phyloP scores from a whole-genome alignment of 192 early-diverging fungal genomes.

The Coemansia sp. region DNA sequence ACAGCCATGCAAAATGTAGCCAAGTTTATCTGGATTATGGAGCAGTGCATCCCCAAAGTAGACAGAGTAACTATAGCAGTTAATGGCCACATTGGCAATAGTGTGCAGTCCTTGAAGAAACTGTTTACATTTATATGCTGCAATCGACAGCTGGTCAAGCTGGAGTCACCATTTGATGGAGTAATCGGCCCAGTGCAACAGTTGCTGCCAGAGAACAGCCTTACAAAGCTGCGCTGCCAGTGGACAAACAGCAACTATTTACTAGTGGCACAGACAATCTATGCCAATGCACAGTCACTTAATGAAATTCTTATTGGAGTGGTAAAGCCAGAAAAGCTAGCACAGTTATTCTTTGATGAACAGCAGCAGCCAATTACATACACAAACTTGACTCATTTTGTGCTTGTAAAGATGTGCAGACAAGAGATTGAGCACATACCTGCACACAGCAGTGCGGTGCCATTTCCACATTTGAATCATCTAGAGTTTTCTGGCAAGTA shows the following conservation, averaged over 20 bases:
- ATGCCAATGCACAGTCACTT: not conserved
- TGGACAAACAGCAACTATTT: not conserved
- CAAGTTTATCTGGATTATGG: not conserved
- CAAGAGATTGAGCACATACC: not conserved
- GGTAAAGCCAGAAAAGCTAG: not conserved
- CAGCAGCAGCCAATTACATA: not conserved
- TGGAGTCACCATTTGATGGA: not conserved
- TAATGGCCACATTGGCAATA: not conserved
- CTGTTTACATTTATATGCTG: not conserved
- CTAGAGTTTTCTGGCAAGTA: not conserved
- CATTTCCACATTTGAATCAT: not conserved
- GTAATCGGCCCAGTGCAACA: not conserved
- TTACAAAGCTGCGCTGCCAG: not conserved
- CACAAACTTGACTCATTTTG: not conserved
- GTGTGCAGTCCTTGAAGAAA: not conserved
- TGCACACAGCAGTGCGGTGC: not conserved
- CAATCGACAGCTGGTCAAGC: not conserved
- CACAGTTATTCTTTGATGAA: not conserved
- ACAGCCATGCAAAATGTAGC: not conserved
- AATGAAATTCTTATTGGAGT: not conserved
- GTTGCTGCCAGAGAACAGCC: not conserved
- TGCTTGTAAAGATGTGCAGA: not conserved
- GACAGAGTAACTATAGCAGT: not conserved
- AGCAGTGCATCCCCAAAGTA: not conserved
- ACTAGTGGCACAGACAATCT: not conserved